A percentile compares a stretch with the other conserved stretches of the same genome.
phyloP scores from a whole-genome alignment of 2,329 filamentous ascomycete genomes.

The Diaporthe aspalathi region DNA sequence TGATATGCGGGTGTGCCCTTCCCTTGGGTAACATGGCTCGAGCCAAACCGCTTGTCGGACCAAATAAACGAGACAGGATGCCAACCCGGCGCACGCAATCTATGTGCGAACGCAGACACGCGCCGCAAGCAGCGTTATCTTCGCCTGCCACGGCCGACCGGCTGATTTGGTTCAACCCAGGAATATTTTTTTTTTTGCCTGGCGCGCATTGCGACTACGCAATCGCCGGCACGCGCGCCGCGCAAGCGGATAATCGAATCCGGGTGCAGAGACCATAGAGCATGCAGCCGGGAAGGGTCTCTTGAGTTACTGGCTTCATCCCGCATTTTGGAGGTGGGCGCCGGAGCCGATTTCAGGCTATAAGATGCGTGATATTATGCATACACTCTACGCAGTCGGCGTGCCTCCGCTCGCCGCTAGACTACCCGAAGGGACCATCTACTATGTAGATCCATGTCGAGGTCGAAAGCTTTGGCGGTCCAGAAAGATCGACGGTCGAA shows the following conservation, averaged over 20 bases:
- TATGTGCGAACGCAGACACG: constrained; percentile 8
- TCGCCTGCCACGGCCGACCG: not conserved
- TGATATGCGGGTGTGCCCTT: constrained; percentile 28
- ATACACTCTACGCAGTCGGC: not conserved
- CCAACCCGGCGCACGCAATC: constrained; percentile 8
- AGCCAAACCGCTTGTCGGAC: constrained; percentile 12
- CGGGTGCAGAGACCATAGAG: not conserved
- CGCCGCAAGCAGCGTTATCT: constrained; percentile 12
- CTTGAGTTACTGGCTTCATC: constrained; percentile 12
- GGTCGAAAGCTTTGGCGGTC: constrained; percentile 18
- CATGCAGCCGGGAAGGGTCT: constrained; percentile 4
- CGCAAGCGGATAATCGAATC: constrained; percentile 4
- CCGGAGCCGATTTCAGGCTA: constrained; percentile 26
- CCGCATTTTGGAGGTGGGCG: not conserved
- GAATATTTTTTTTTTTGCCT: constrained; percentile 19
- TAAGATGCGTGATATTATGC: constrained; percentile 26
- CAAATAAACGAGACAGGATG: constrained; percentile 14
- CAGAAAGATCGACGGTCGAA: not conserved
- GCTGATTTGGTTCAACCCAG: not conserved
- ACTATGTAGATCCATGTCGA: constrained; percentile 6
- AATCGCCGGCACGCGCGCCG: not conserved
- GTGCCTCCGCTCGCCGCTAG: constrained; percentile 28
- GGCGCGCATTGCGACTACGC: constrained; percentile 28
- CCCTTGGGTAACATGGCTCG: constrained; percentile 18
- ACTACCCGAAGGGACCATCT: constrained; percentile 18